These are phyloP conservation scores for Fusarium sp. DNA, from an alignment of 2,329 filamentous ascomycete species.

Conservation along the genomic window DNA sequence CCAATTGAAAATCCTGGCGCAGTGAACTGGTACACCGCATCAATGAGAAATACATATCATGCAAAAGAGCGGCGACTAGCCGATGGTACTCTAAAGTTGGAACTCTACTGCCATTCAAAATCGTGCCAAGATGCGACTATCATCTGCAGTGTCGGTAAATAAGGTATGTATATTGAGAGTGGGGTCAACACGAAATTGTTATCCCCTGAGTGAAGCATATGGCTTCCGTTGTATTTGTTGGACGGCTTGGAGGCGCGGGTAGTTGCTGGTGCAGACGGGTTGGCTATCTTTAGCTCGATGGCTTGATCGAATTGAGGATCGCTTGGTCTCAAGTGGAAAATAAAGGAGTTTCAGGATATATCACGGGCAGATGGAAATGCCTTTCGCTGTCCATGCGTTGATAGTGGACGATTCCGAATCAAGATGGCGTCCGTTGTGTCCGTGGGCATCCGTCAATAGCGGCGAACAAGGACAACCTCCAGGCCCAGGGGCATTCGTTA, in stretches of 20 bases:
- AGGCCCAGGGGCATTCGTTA: neutral
- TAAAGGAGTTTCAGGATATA: conserved; percentile 28
- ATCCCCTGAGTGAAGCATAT: neutral
- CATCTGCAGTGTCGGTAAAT: conserved; percentile 30
- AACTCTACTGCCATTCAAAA: neutral
- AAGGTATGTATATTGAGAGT: conserved; percentile 9
- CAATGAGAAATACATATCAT: conserved; percentile 5
- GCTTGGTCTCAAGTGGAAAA: conserved; percentile 11
- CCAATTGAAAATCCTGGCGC: conserved; percentile 2
- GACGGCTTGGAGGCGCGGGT: neutral
- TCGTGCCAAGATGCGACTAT: conserved; percentile 28
- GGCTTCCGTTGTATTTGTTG: conserved; percentile 5
- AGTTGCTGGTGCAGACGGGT: conserved; percentile 26
- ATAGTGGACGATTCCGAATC: conserved; percentile 24
- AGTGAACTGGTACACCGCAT: conserved; percentile 23
- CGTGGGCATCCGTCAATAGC: neutral
- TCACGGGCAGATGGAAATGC: conserved; percentile 8
- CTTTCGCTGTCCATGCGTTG: conserved; percentile 12
- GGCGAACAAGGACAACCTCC: neutral
- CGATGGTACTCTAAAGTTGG: conserved; percentile 8
- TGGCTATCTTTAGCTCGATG: conserved; percentile 29
- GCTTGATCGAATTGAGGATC: conserved; percentile 9
- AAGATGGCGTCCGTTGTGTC: conserved; percentile 8
- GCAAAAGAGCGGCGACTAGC: conserved; percentile 17
- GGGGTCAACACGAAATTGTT: conserved; percentile 13